Evolutionary conservation across 371 early-diverging fungal genomes (phyloP).

Genomic region (Rhizopus sp.): DNA sequence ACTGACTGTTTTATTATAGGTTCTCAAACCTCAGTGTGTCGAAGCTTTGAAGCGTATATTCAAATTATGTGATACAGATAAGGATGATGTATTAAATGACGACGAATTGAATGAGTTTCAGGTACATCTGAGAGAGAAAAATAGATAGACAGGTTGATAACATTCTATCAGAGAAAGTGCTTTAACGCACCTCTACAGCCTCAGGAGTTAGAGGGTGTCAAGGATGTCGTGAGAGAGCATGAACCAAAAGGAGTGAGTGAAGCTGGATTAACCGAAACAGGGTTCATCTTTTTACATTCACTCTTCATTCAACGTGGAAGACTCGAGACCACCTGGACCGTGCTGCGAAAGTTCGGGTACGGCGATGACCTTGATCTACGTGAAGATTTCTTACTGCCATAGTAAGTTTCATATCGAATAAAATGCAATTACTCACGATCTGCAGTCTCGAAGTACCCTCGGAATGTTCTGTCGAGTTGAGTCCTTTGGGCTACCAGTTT

Average conservation of each 20-base stretch:
- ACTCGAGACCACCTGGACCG: conserved; percentile 97
- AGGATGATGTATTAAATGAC: conserved; percentile 89
- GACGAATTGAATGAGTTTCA: conserved; percentile 96
- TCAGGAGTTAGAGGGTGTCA: conserved; percentile 94
- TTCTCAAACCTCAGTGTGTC: conserved; percentile 84
- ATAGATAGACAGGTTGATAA: neutral
- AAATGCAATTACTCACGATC: neutral
- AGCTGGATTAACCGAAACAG: conserved; percentile 81
- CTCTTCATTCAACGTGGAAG: conserved; percentile 96
- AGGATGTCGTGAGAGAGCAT: conserved; percentile 88
- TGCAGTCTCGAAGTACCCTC: conserved; percentile 79
- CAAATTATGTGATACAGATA: conserved; percentile 90
- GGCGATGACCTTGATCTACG: conserved; percentile 88
- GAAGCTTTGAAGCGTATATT: conserved; percentile 93
- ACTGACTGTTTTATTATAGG: conserved; percentile 26
- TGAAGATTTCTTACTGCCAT: conserved; percentile 87
- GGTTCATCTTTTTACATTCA: conserved; percentile 91
- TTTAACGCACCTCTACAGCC: conserved; percentile 92
- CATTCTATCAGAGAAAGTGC: conserved; percentile 74
- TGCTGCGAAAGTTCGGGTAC: conserved; percentile 93
- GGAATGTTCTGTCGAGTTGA: conserved; percentile 92
- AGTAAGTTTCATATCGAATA: conserved; percentile 40
- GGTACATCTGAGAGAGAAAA: conserved; percentile 43
- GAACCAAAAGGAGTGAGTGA: conserved; percentile 86
- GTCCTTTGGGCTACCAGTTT: conserved; percentile 92